These are phyloP conservation scores for Edaphochlamys debaryana DNA, from an alignment of 139 green algal genomes.

Conservation along the genomic window DNA sequence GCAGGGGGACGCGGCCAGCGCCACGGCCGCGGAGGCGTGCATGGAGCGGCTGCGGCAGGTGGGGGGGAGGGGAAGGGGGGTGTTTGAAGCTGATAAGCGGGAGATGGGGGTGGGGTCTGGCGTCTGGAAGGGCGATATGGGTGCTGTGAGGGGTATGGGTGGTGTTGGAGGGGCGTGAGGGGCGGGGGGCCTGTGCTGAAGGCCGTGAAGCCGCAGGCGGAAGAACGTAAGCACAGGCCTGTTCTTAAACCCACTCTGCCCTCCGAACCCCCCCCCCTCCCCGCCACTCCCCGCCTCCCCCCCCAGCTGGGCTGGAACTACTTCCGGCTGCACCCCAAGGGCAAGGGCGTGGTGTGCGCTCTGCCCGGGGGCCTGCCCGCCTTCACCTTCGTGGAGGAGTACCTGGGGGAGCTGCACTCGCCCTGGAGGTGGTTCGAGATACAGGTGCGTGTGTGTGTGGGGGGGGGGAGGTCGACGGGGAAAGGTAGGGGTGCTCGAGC, in stretches of 20 bases:
- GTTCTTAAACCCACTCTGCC: too few species aligned
- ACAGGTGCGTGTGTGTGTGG: slow-evolving; percentile 74
- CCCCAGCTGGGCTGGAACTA: slow-evolving; percentile 75
- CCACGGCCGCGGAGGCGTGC: slow-evolving; percentile 55
- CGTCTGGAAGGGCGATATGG: too few species aligned
- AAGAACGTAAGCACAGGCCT: too few species aligned
- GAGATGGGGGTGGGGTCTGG: neutral
- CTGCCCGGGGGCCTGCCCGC: slow-evolving; percentile 69
- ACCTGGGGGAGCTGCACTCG: slow-evolving; percentile 91
- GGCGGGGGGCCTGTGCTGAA: too few species aligned
- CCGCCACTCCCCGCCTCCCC: too few species aligned
- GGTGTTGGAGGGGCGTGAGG: too few species aligned
- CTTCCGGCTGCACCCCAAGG: slow-evolving; percentile 93
- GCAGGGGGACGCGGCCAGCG: slow-evolving; percentile 34
- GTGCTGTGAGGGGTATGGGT: too few species aligned
- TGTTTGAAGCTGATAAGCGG: neutral
- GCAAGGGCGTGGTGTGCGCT: slow-evolving; percentile 79
- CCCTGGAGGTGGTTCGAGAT: slow-evolving; percentile 96
- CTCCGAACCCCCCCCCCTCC: neutral
- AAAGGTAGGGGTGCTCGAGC: too few species aligned
- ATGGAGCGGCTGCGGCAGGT: slow-evolving; percentile 56
- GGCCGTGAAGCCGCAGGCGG: too few species aligned
- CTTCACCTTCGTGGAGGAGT: slow-evolving; percentile 93
- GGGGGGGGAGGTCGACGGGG: too few species aligned
- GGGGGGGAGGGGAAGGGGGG: too few species aligned